Evolutionary conservation across 768 basidiomycete species (phyloP).

Genomic region (Mycena galopus): DNA sequence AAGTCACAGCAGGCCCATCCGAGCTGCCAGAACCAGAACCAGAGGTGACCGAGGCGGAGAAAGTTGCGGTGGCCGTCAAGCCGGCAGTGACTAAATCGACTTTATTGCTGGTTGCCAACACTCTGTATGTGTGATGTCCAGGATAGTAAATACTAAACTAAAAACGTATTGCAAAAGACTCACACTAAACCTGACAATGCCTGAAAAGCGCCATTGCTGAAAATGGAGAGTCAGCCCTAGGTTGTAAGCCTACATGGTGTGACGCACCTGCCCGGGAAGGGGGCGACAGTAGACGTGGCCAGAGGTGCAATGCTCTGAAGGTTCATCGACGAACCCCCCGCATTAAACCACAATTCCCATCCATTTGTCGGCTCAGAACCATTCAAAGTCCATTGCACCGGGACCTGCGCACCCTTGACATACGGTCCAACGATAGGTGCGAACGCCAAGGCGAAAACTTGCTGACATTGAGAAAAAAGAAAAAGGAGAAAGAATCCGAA

Average conservation of each 20-base stretch:
- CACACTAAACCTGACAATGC: conserved; percentile 25
- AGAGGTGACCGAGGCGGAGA: conserved; percentile 12
- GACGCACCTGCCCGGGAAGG: conserved; percentile 32
- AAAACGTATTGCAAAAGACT: not conserved
- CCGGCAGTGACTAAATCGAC: conserved; percentile 12
- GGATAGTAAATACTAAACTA: not conserved
- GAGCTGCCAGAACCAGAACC: not conserved
- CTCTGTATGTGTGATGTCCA: not conserved
- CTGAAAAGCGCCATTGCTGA: conserved; percentile 28
- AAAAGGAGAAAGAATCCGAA: conserved; percentile 16
- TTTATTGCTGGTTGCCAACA: conserved; percentile 29
- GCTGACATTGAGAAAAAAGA: conserved; percentile 17
- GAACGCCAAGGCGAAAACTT: conserved; percentile 14
- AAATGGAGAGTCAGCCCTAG: not conserved
- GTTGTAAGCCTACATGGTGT: not conserved
- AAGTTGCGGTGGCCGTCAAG: conserved; percentile 14
- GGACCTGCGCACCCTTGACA: conserved; percentile 22
- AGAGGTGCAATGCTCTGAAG: conserved; percentile 12
- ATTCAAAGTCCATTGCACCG: conserved; percentile 29
- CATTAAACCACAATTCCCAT: conserved; percentile 34
- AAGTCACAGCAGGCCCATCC: not conserved
- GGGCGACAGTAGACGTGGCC: conserved; percentile 6
- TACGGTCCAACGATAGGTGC: conserved; percentile 25
- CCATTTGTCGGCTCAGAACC: conserved; percentile 29
- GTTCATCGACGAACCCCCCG: conserved; percentile 1